Conservation (phyloP, 2,329 filamentous ascomycete genomes). For the Talaromyces pinophilus region DNA sequence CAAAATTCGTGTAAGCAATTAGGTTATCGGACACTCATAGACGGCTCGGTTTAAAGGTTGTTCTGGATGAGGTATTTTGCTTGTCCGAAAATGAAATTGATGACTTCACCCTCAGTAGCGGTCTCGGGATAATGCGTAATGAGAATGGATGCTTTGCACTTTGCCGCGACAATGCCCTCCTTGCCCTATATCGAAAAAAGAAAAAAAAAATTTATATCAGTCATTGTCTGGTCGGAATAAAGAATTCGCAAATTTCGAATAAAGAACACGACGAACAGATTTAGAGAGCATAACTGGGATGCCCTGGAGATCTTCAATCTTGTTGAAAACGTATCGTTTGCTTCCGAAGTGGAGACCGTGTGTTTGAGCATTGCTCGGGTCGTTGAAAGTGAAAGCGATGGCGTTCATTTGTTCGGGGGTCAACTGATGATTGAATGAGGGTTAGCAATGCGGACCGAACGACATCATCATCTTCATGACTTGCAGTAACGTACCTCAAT, state of each 20-base stretch:
- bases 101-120: conserved; percentile 72
- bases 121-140: conserved; percentile 80
- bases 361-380: conserved; percentile 32
- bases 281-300: conserved; percentile 19
- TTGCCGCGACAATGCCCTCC: conserved; percentile 77
- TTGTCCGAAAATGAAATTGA: conserved; percentile 76
- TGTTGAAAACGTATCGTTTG: conserved; percentile 63
- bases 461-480: background rate
- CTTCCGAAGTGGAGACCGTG: conserved; percentile 4
- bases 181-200: conserved; percentile 59
- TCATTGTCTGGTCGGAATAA: background rate
- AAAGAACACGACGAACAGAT: conserved; percentile 7
- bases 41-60: conserved; percentile 13
- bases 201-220: conserved; percentile 18
- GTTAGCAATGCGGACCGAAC: background rate
- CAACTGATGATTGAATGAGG: conserved; percentile 36
- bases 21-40: background rate
- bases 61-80: conserved; percentile 81
- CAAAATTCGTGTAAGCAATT: background rate
- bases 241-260: background rate
- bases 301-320: conserved; percentile 19
- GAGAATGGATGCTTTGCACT: conserved; percentile 86
- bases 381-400: conserved; percentile 55
- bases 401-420: conserved; percentile 57
- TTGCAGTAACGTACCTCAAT: conserved; percentile 64